phyloP scores from a whole-genome alignment of 163 green algal species.

The Prototheca stagnorum region DNA sequence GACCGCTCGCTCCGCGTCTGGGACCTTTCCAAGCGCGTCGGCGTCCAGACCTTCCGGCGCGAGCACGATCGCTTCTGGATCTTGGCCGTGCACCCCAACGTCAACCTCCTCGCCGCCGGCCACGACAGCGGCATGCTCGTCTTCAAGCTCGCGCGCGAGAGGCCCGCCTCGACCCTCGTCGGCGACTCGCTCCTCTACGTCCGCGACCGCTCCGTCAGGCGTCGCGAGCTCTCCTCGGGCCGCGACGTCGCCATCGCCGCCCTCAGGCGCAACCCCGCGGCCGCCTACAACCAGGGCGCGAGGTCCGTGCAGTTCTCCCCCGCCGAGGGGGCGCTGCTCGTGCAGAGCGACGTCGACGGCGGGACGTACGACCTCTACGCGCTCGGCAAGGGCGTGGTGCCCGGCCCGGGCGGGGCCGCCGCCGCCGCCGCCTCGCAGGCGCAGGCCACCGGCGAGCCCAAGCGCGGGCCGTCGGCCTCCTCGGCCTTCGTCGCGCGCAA shows the following conservation, averaged over 20 bases:
- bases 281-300: slow-evolving; percentile 26
- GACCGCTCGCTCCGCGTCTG: slow-evolving; percentile 96
- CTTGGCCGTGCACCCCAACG: slow-evolving; percentile 84
- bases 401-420: too few relatives aligned
- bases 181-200: neutral
- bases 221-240: slow-evolving; percentile 69
- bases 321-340: slow-evolving; percentile 89
- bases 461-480: slow-evolving; percentile 56
- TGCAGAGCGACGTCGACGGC: slow-evolving; percentile 81
- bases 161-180: neutral
- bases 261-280: slow-evolving; percentile 47
- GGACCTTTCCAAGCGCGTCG: slow-evolving; percentile 95
- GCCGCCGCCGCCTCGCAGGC: slow-evolving; percentile 42
- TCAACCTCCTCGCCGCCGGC: slow-evolving; percentile 96
- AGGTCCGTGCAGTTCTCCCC: slow-evolving; percentile 91
- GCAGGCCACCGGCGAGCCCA: slow-evolving; percentile 33
- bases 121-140: slow-evolving; percentile 44
- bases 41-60: slow-evolving; percentile 88
- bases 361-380: slow-evolving; percentile 90
- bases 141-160: neutral
- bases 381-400: too few relatives aligned
- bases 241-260: slow-evolving; percentile 81
- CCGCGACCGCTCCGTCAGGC: slow-evolving; percentile 35
- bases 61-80: slow-evolving; percentile 96
- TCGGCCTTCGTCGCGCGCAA: slow-evolving; percentile 98